Evolutionary conservation across 805 yeast species (phyloP).

Genomic region (Hermanozyma aechmeae): DNA sequence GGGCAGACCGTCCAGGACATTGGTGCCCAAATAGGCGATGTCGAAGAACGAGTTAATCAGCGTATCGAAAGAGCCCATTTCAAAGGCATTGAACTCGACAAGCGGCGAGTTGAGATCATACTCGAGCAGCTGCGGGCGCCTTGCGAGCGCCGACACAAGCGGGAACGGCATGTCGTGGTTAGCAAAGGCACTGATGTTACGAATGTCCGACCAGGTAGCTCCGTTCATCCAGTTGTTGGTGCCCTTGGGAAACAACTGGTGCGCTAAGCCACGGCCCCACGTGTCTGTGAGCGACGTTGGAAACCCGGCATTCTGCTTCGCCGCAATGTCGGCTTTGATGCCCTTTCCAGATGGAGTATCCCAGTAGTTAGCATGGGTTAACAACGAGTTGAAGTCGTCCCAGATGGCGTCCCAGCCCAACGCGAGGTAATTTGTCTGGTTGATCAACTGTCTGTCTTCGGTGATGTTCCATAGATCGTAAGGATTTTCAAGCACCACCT

Average conservation of each 20-base stretch:
- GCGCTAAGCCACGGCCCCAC: conserved; percentile 72
- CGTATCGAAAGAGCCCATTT: conserved; percentile 33
- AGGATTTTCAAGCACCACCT: conserved; percentile 30
- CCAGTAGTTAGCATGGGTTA: conserved; percentile 23
- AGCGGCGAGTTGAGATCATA: conserved; percentile 28
- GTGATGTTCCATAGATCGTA: conserved; percentile 29
- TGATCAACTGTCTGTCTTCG: conserved; percentile 17
- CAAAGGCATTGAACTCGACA: conserved; percentile 32
- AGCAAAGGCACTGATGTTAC: conserved; percentile 15
- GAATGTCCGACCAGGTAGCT: conserved; percentile 25
- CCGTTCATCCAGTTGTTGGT: conserved; percentile 17
- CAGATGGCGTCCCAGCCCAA: conserved; percentile 13
- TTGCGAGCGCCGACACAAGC: conserved; percentile 24
- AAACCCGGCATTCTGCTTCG: conserved; percentile 49
- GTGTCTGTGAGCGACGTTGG: conserved; percentile 61
- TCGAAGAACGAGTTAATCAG: conserved; percentile 30
- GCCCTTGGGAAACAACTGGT: conserved; percentile 43
- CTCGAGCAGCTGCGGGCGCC: conserved; percentile 21
- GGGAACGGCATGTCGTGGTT: conserved; percentile 36
- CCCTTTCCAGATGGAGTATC: conserved; percentile 28
- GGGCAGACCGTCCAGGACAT: conserved; percentile 22
- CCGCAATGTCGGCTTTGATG: conserved; percentile 42
- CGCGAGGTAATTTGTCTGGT: conserved; percentile 7
- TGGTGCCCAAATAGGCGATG: conserved; percentile 26
- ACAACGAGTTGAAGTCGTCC: conserved; percentile 15